Conservation (phyloP, 495 filamentous ascomycete species). For the Penicillium canariense region DNA sequence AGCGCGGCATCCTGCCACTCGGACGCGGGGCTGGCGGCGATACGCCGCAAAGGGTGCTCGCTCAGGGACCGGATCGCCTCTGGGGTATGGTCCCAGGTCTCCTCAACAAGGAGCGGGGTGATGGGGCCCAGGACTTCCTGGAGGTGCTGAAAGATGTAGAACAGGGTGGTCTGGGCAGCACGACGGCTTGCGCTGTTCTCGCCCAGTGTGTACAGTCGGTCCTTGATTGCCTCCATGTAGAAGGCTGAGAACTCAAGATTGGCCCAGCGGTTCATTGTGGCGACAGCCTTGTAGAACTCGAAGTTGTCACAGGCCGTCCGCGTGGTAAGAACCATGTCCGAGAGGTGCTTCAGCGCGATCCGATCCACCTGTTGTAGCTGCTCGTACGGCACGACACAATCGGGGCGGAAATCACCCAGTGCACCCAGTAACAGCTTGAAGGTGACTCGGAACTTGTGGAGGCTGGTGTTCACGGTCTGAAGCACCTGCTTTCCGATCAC, state of each 20-base stretch:
- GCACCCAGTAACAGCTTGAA: constrained; percentile 87
- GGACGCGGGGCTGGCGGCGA: constrained; percentile 26
- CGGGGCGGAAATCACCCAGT: constrained; percentile 57
- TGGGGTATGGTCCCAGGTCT: constrained; percentile 79
- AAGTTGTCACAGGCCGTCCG: constrained; percentile 61
- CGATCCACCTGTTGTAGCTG: constrained; percentile 57
- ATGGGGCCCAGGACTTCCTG: constrained; percentile 76
- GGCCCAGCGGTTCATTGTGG: constrained; percentile 73
- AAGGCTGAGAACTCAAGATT: constrained; percentile 82
- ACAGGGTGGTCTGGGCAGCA: constrained; percentile 64
- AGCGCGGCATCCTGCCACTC: constrained; percentile 40
- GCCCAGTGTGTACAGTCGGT: constrained; percentile 79
- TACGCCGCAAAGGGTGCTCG: constrained; percentile 44
- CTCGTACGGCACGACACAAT: constrained; percentile 36
- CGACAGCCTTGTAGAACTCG: constrained; percentile 79
- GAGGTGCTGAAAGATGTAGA: constrained; percentile 66
- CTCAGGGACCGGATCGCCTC: constrained; percentile 53
- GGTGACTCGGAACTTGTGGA: constrained; percentile 83
- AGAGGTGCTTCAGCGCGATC: constrained; percentile 74
- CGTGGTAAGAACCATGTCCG: constrained; percentile 57
- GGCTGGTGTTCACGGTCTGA: constrained; percentile 63
- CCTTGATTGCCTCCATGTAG: constrained; percentile 90
- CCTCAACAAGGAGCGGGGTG: constrained; percentile 80
- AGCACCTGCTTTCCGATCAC: constrained; percentile 73
- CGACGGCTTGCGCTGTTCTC: constrained; percentile 51